Base-by-base conservation (phyloP, 1,284 basidiomycete species). In the Hortiboletus rubellus region DNA sequence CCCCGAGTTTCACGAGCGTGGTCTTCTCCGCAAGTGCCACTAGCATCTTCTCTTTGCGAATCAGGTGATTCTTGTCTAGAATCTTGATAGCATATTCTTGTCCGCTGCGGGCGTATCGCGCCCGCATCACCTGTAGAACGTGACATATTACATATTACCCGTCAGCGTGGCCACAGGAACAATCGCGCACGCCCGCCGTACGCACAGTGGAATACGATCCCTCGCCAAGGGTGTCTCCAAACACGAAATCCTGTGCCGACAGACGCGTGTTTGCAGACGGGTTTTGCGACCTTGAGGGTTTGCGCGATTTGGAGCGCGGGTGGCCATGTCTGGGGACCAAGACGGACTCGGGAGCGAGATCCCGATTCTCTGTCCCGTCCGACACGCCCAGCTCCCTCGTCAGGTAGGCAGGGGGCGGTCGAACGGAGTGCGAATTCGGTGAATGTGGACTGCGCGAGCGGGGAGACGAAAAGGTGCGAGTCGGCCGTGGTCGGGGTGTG, bases 181-280 rank as follows among this genome's bases (percentile, higher is more conserved):
- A 7, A 24, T 18, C n/a, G 37, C 27, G 46, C 5, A 7, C 27
- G 27, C 27, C 27, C 4, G 27, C 27, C 27, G 27, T 17, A 75
- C 83, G 67, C 69, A 89, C 89, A 2, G 85, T 87, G n/a, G 87
- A 90, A 67, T 90, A 91, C 2, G 87, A 87, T 17, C 90, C 89
- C 67, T 91, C 86, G n/a, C 89, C 90, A 6, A 92, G 76, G 15
- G 83, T 81, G 38, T 82, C 76, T 5, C 85, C 85, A 65, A 91
- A 87, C 58, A 84, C 80, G 66, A 91, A 91, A 71, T 91, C 87
- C 53, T 83, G 79, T 0, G 79, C 77, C 7, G 77, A 77, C 52
- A 76, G 68, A 58, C 75, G 78, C 55, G 74, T 77, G 58, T 80
- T 81, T 38, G 76, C 76, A n/a, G 77, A 82, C 55, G 72, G 79